Evolutionary conservation across 768 basidiomycete species (phyloP).

Genomic region (Russula vinacea): DNA sequence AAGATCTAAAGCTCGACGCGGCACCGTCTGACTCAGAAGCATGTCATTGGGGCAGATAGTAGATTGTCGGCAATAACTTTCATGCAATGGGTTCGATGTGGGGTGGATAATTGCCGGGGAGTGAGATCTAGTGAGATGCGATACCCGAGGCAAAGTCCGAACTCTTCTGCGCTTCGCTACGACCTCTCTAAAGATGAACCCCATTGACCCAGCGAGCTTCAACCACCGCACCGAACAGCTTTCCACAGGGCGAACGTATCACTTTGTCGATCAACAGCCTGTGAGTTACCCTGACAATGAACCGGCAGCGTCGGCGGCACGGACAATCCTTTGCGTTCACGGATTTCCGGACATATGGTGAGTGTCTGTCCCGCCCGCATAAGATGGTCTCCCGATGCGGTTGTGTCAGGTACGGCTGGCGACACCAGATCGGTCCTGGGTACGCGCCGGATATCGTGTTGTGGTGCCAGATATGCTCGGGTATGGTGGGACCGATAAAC

Average conservation of each 20-base stretch:
- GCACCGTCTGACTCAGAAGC: neutral
- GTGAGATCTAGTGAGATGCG: too few species aligned
- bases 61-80: too few species aligned
- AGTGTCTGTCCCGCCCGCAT: neutral
- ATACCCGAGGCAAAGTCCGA: neutral
- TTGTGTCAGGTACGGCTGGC: constrained; percentile 39
- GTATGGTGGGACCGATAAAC: constrained; percentile 46
- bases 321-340: constrained; percentile 69
- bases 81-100: too few species aligned
- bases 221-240: constrained; percentile 51
- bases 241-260: constrained; percentile 61
- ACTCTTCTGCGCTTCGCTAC: neutral
- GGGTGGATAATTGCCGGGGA: too few species aligned
- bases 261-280: constrained; percentile 71
- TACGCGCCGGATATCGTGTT: constrained; percentile 42
- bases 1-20: too few species aligned
- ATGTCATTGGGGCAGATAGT: neutral
- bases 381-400: neutral
- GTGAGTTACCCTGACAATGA: constrained; percentile 39
- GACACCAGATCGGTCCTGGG: constrained; percentile 41
- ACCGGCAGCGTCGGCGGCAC: constrained; percentile 31
- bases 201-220: constrained; percentile 42
- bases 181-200: constrained; percentile 34
- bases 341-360: constrained; percentile 72
- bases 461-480: constrained; percentile 51